Conservation (phyloP, 2,329 filamentous ascomycete species). For the Aureobasidium sp. region DNA sequence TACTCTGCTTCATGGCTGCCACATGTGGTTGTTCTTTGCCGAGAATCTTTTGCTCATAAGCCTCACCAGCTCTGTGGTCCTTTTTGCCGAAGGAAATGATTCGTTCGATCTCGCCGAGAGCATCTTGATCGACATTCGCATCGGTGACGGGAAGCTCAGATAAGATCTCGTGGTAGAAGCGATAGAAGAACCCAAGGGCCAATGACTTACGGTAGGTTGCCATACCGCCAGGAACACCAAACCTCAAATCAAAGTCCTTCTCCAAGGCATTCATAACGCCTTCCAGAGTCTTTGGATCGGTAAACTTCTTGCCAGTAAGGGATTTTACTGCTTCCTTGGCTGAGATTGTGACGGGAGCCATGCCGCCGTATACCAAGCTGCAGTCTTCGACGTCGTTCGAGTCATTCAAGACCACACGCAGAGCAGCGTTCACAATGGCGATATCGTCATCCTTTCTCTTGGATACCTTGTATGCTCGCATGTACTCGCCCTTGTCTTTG, state of each 20-base stretch:
- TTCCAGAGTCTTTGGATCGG: conserved; percentile 76
- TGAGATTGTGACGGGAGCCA: conserved; percentile 86
- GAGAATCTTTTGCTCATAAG: conserved; percentile 74
- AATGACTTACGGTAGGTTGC: conserved; percentile 89
- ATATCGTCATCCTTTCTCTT: conserved; percentile 98
- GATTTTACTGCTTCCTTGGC: conserved; percentile 72
- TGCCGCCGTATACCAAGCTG: conserved; percentile 85
- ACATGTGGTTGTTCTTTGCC: conserved; percentile 84
- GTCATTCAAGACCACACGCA: conserved; percentile 66
- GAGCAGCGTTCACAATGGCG: conserved; percentile 85
- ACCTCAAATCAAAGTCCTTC: conserved; percentile 78
- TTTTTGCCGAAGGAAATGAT: conserved; percentile 73
- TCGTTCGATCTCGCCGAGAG: conserved; percentile 76
- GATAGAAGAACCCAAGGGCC: conserved; percentile 90
- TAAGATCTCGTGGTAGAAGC: conserved; percentile 88
- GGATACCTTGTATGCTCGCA: conserved; percentile 88
- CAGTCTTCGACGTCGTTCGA: conserved; percentile 64
- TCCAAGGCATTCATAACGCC: conserved; percentile 86
- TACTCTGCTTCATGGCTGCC: conserved; percentile 86
- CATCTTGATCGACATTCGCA: conserved; percentile 60
- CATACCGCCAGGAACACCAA: conserved; percentile 94
- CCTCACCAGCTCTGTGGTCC: conserved; percentile 65
- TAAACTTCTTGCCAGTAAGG: conserved; percentile 69
- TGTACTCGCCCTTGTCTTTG: conserved; percentile 67
- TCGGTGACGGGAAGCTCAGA: conserved; percentile 47